These are phyloP conservation scores for Ogataea trehaloabstinens DNA, from an alignment of 805 yeast species.

Conservation along the genomic window DNA sequence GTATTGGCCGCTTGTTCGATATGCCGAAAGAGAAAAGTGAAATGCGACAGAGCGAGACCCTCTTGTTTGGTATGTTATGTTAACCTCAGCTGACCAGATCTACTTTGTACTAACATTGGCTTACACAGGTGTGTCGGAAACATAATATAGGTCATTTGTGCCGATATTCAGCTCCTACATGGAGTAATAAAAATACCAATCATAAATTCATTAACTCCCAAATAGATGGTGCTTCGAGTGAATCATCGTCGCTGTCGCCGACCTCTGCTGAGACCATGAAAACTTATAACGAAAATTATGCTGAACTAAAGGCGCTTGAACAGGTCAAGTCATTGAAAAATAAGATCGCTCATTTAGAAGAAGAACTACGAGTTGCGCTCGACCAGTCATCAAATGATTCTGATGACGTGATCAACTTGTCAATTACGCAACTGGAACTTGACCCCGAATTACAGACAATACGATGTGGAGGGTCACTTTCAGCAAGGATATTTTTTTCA, in stretches of 20 bases:
- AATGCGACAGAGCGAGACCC: conserved; percentile 43
- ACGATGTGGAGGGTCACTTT: conserved; percentile 7
- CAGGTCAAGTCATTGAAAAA: not conserved
- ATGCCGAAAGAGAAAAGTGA: conserved; percentile 43
- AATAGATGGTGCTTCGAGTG: too few species aligned
- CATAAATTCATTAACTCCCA: too few species aligned
- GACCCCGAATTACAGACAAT: not conserved
- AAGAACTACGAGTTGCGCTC: not conserved
- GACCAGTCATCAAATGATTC: not conserved
- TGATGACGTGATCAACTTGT: not conserved
- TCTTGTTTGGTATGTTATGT: conserved; percentile 27
- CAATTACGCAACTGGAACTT: not conserved
- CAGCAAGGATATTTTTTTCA: conserved; percentile 6
- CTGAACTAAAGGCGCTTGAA: not conserved
- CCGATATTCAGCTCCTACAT: conserved; percentile 5
- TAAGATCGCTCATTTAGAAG: conserved; percentile 1
- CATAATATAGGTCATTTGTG: conserved; percentile 27
- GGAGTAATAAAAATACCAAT: too few species aligned
- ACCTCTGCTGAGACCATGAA: too few species aligned
- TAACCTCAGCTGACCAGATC: conserved; percentile 9
- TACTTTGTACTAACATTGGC: too few species aligned
- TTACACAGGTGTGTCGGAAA: conserved; percentile 19
- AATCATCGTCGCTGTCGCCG: too few species aligned
- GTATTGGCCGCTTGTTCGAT: conserved; percentile 41
- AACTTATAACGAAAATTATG: too few species aligned